Conservation (phyloP, 75 land plant genomes). For the Selaginella tamariscina region DNA sequence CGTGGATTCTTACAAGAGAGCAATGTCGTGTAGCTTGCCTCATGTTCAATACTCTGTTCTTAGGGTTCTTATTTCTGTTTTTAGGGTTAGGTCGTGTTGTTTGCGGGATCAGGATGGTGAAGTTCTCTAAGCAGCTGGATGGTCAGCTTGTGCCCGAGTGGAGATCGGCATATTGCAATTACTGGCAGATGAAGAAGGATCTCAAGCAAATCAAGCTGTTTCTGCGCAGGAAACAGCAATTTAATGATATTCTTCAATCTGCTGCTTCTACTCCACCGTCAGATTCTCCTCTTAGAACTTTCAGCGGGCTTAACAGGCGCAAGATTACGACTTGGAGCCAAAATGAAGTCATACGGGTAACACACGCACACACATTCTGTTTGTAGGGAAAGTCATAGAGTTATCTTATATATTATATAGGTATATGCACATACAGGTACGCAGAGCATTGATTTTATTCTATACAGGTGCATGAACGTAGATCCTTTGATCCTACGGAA, state of each 20-base stretch:
- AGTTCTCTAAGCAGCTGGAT: conserved; percentile 91
- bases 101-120: conserved; percentile 87
- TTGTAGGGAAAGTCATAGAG: too few relatives aligned
- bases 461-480: conserved; percentile 46
- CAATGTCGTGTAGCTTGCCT: too few relatives aligned
- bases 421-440: too few relatives aligned
- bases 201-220: conserved; percentile 60
- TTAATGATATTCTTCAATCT: conserved; percentile 5
- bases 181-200: conserved; percentile 72
- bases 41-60: too few relatives aligned
- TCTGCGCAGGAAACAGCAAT: neutral
- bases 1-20: too few relatives aligned
- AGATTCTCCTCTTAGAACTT: neutral
- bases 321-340: neutral
- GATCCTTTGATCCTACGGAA: conserved; percentile 1
- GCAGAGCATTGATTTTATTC: neutral
- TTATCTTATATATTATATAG: too few relatives aligned
- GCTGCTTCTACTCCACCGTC: neutral
- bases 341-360: neutral
- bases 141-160: conserved; percentile 89
- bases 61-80: too few relatives aligned
- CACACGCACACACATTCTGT: too few relatives aligned
- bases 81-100: too few relatives aligned
- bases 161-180: conserved; percentile 78
- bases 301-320: neutral